Conservation (phyloP, 352 stramenopile species). For the Phytophthora fragariaefolia region DNA sequence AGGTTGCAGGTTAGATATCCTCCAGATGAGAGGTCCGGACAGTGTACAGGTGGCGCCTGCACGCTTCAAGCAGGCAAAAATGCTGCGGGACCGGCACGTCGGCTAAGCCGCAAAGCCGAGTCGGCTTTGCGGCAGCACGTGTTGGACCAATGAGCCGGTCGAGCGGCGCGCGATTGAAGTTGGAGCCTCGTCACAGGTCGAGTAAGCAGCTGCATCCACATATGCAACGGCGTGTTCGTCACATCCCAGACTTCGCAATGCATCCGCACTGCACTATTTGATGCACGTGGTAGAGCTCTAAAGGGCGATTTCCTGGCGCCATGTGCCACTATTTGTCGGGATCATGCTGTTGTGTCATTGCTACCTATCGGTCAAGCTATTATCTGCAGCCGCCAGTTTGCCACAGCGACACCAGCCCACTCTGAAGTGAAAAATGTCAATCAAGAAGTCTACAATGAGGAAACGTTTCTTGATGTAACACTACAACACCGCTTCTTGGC, state of each 20-base stretch:
- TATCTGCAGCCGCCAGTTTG: too few relatives aligned
- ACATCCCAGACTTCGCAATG: conserved; percentile 14
- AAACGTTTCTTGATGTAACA: too few relatives aligned
- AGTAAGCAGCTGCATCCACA: conserved; percentile 2
- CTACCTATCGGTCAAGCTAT: too few relatives aligned
- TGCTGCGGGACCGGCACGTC: conserved; percentile 5
- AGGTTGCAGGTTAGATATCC: conserved; percentile 3
- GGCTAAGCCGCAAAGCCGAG: too few relatives aligned
- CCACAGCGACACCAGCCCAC: too few relatives aligned
- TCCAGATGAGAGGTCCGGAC: conserved; percentile 19
- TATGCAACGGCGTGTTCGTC: conserved; percentile 20
- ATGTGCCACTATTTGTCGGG: too few relatives aligned
- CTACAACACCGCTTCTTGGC: too few relatives aligned
- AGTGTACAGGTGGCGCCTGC: not conserved
- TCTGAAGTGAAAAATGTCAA: too few relatives aligned
- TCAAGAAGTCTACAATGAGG: too few relatives aligned
- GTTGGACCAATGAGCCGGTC: conserved; percentile 1
- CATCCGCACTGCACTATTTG: conserved; percentile 6
- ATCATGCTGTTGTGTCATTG: too few relatives aligned
- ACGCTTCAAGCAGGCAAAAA: conserved; percentile 26
- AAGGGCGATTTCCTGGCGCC: too few relatives aligned
- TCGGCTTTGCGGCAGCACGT: conserved; percentile 1
- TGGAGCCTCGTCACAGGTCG: conserved; percentile 27
- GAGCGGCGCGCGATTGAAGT: conserved; percentile 15
- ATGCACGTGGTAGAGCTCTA: not conserved